phyloP scores from a whole-genome alignment of 148 eudicot genomes.

The Mesembryanthemum crystallinum region DNA sequence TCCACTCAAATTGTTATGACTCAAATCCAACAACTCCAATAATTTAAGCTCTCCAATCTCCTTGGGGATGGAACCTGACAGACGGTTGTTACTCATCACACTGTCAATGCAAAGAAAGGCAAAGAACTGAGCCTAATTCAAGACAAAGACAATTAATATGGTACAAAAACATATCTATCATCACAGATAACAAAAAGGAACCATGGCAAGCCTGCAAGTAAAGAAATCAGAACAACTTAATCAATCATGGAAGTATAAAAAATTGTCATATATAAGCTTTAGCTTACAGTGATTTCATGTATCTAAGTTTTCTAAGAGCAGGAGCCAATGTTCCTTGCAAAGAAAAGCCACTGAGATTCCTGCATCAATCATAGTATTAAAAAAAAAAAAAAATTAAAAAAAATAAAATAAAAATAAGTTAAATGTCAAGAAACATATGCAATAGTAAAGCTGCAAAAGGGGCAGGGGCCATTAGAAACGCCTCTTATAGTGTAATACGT shows the following conservation, averaged over 20 bases:
- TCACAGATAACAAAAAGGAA: neutral
- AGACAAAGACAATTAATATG: neutral
- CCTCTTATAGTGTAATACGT: neutral
- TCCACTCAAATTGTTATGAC: slow-evolving; percentile 44
- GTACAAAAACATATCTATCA: neutral
- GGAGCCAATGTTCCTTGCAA: slow-evolving; percentile 43
- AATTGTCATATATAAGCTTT: neutral
- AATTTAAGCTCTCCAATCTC: slow-evolving; percentile 46
- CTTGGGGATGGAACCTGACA: slow-evolving; percentile 47
- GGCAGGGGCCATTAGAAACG: neutral
- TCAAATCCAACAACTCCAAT: slow-evolving; percentile 44
- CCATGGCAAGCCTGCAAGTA: neutral
- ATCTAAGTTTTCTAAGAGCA: slow-evolving; percentile 39
- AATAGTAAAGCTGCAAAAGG: neutral
- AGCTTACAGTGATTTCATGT: slow-evolving; percentile 45
- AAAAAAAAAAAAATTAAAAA: neutral
- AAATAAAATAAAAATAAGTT: neutral
- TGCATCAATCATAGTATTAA: slow-evolving; percentile 21
- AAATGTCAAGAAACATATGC: neutral
- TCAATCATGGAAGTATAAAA: neutral
- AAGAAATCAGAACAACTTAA: neutral
- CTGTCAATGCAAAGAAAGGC: slow-evolving; percentile 35
- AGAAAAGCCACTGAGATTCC: slow-evolving; percentile 44
- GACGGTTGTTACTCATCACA: slow-evolving; percentile 39
- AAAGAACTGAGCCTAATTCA: slow-evolving; percentile 19